Conservation (phyloP, 495 filamentous ascomycete genomes). For the Daldinia vernicosa region DNA sequence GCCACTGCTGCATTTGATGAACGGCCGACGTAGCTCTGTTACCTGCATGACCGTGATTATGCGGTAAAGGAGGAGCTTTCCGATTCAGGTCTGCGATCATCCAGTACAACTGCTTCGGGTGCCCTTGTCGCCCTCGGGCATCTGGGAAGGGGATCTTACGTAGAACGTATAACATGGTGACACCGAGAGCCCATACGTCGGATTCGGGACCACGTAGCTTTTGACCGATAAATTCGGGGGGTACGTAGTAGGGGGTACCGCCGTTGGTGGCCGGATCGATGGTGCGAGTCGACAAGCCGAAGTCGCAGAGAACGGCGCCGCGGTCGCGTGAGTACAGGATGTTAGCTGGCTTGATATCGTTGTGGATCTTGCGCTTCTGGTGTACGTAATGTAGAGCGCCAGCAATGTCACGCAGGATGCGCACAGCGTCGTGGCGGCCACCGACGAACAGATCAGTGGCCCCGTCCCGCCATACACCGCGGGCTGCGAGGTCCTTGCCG, state of each 20-base stretch:
- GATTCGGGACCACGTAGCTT: slow-evolving; percentile 57
- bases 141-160: slow-evolving; percentile 59
- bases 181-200: slow-evolving; percentile 61
- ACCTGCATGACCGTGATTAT: slow-evolving; percentile 26
- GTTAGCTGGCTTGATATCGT: slow-evolving; percentile 63
- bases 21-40: slow-evolving; percentile 46
- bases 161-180: slow-evolving; percentile 60
- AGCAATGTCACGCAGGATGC: slow-evolving; percentile 58
- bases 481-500: slow-evolving; percentile 53
- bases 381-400: slow-evolving; percentile 58
- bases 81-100: slow-evolving; percentile 55
- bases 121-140: slow-evolving; percentile 50
- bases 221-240: slow-evolving; percentile 59
- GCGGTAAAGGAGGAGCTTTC: slow-evolving; percentile 10
- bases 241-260: slow-evolving; percentile 61
- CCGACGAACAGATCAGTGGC: slow-evolving; percentile 54
- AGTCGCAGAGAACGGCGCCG: slow-evolving; percentile 60
- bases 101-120: slow-evolving; percentile 58
- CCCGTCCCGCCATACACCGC: slow-evolving; percentile 52
- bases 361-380: slow-evolving; percentile 55
- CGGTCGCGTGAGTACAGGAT: slow-evolving; percentile 62
- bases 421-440: slow-evolving; percentile 50
- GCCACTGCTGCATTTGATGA: slow-evolving; percentile 57
- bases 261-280: slow-evolving; percentile 52
- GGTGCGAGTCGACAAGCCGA: slow-evolving; percentile 55